Conservation (phyloP, 352 stramenopile genomes). For the Peronospora farinosa region DNA sequence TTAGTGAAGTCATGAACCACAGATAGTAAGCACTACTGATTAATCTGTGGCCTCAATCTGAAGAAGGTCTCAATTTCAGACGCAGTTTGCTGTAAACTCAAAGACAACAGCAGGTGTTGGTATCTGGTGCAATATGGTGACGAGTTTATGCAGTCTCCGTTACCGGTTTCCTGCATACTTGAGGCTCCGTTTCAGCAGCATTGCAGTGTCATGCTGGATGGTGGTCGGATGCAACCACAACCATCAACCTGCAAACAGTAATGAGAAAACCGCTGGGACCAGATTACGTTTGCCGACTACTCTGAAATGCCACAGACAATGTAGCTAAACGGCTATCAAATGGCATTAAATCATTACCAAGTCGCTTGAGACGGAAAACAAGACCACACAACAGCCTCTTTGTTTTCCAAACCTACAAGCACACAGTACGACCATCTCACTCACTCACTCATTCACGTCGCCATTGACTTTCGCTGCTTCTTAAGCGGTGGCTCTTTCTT, state of each 20-base stretch:
- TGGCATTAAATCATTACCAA: constrained; percentile 29
- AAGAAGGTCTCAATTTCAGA: neutral
- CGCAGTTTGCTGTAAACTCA: neutral
- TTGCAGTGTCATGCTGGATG: no score
- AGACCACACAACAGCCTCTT: neutral
- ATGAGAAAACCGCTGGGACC: neutral
- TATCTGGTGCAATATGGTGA: neutral
- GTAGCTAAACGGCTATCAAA: constrained; percentile 10
- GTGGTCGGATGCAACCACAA: neutral
- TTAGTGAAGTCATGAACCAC: no score
- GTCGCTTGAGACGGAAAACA: constrained; percentile 6
- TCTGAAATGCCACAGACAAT: neutral
- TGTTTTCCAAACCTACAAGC: constrained; percentile 1
- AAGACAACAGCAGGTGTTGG: neutral
- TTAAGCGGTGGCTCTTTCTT: constrained; percentile 17
- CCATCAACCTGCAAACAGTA: neutral
- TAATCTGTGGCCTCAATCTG: neutral
- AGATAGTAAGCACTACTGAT: no score
- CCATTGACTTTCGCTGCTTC: constrained; percentile 21
- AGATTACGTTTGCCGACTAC: neutral
- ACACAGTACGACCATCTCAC: constrained; percentile 7
- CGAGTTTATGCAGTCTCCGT: no score
- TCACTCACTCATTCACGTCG: constrained; percentile 12
- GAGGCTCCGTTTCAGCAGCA: no score
- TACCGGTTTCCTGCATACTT: no score